These are phyloP conservation scores for Candida orba DNA, from an alignment of 805 yeast genomes.

Conservation along the genomic window DNA sequence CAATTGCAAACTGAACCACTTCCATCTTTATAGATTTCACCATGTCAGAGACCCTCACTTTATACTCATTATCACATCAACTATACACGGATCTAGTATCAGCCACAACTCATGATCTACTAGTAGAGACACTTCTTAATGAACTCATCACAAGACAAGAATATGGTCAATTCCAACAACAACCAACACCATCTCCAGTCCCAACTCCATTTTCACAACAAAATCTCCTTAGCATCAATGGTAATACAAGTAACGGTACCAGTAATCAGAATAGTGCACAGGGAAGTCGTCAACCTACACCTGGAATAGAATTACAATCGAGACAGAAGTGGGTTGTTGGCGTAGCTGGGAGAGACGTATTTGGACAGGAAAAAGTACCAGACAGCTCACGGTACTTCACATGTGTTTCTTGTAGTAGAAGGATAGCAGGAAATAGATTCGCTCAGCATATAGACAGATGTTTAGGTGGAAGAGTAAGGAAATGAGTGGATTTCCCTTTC, in stretches of 20 bases:
- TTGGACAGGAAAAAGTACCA: slow-evolving; percentile 42
- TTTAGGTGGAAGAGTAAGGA: slow-evolving; percentile 60
- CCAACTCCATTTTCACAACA: not conserved
- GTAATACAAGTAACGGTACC: not conserved
- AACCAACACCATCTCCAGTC: slow-evolving; percentile 6
- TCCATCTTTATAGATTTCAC: too few relatives aligned
- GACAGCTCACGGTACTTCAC: slow-evolving; percentile 57
- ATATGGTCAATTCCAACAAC: slow-evolving; percentile 1
- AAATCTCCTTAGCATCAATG: not conserved
- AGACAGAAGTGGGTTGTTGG: slow-evolving; percentile 14
- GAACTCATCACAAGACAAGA: slow-evolving; percentile 6
- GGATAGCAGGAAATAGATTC: slow-evolving; percentile 84
- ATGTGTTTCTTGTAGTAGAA: slow-evolving; percentile 78
- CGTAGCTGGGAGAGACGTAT: slow-evolving; percentile 32
- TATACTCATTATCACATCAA: slow-evolving; percentile 3
- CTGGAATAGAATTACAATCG: slow-evolving; percentile 12
- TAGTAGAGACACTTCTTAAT: slow-evolving; percentile 2
- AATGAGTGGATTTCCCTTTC: slow-evolving; percentile 10
- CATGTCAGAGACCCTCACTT: slow-evolving; percentile 6
- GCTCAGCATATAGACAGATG: slow-evolving; percentile 93
- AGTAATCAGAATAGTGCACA: not conserved
- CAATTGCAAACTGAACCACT: too few relatives aligned
- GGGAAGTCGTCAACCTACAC: slow-evolving; percentile 12
- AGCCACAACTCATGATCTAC: slow-evolving; percentile 4
- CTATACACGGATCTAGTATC: slow-evolving; percentile 6